Conservation (phyloP, 495 filamentous ascomycete genomes). For the Platismatia glauca region DNA sequence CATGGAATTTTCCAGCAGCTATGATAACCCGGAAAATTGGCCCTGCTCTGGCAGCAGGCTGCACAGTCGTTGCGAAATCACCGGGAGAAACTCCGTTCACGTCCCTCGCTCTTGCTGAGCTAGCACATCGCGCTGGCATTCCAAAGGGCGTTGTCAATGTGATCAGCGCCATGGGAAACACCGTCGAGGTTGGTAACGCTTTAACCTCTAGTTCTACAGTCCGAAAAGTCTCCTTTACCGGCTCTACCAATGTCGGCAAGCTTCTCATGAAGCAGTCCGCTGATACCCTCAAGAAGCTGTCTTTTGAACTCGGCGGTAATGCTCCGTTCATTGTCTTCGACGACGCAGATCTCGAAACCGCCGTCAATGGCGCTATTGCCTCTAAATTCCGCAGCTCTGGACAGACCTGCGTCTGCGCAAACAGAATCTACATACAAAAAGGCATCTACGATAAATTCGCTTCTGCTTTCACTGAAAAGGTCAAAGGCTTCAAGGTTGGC, state of each 20-base stretch:
- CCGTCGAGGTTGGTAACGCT: constrained; percentile 60
- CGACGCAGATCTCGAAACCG: constrained; percentile 71
- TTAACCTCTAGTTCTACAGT: constrained; percentile 64
- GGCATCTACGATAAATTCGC: constrained; percentile 73
- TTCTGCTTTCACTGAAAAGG: constrained; percentile 59
- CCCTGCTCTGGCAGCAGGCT: constrained; percentile 73
- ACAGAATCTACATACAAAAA: constrained; percentile 73
- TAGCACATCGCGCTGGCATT: constrained; percentile 74
- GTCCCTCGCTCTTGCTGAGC: constrained; percentile 69
- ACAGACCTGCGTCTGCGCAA: constrained; percentile 87
- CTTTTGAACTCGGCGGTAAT: constrained; percentile 83
- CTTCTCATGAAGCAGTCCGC: constrained; percentile 78
- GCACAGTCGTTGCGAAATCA: constrained; percentile 78
- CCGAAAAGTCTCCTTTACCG: constrained; percentile 84
- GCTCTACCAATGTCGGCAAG: constrained; percentile 77
- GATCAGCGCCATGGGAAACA: constrained; percentile 62
- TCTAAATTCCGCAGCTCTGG: constrained; percentile 82
- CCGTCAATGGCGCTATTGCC: constrained; percentile 64
- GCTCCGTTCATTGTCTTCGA: constrained; percentile 92
- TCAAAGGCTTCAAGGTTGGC: constrained; percentile 68
- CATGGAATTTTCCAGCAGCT: constrained; percentile 91
- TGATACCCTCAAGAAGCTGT: constrained; percentile 75
- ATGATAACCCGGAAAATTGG: constrained; percentile 90
- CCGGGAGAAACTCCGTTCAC: constrained; percentile 83
- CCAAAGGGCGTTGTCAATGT: constrained; percentile 81